phyloP scores from a whole-genome alignment of 1,284 basidiomycete genomes.

The Golubevia pallescens region DNA sequence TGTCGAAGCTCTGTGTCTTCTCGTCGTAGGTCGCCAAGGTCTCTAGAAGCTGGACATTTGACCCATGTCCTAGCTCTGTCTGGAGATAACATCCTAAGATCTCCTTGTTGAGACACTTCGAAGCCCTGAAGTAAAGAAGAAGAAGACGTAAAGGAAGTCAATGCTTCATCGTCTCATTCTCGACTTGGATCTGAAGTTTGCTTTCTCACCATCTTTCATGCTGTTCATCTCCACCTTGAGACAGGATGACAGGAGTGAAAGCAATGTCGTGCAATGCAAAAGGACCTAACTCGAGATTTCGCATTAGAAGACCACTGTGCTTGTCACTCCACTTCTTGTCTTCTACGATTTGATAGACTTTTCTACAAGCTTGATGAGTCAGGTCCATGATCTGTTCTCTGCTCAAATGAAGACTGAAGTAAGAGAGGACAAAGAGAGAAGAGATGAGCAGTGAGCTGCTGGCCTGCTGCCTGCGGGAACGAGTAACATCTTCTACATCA shows the following conservation, averaged over 20 bases:
- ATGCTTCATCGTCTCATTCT: too few species aligned
- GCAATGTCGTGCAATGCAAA: constrained; percentile 52
- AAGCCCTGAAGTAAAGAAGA: too few species aligned
- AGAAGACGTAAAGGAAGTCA: too few species aligned
- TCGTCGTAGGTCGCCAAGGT: constrained; percentile 79
- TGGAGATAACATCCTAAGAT: constrained; percentile 61
- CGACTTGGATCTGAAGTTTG: neutral
- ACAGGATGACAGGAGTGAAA: constrained; percentile 54
- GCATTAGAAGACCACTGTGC: constrained; percentile 40
- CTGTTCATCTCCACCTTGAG: constrained; percentile 43
- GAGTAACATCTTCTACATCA: too few species aligned
- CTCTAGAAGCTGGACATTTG: constrained; percentile 75
- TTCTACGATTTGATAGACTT: constrained; percentile 39
- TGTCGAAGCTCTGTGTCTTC: constrained; percentile 74
- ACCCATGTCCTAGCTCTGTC: constrained; percentile 74
- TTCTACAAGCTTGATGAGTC: constrained; percentile 45
- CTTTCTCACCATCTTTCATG: constrained; percentile 43
- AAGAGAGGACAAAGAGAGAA: neutral
- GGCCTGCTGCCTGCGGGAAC: too few species aligned
- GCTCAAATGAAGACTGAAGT: constrained; percentile 33
- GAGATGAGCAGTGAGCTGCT: too few species aligned
- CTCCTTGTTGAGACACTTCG: constrained; percentile 12
- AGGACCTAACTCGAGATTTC: constrained; percentile 13
- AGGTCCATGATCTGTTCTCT: constrained; percentile 52
- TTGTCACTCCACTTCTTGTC: constrained; percentile 40